Conservation (phyloP, 2,329 filamentous ascomycete genomes). For the Xylaria sp. region DNA sequence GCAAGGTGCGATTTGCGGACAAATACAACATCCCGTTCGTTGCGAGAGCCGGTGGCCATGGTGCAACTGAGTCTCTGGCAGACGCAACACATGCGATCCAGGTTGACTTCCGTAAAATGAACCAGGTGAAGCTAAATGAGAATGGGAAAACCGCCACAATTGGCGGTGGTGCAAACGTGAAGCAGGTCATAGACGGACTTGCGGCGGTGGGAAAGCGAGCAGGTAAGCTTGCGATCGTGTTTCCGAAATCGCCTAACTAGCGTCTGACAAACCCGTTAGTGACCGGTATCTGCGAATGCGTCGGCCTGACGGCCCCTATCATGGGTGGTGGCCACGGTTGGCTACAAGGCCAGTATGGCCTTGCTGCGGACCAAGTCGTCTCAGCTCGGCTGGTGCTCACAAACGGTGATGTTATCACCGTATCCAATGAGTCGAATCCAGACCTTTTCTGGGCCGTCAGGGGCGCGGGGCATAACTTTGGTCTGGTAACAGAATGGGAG, state of each 20-base stretch:
- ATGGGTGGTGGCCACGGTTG: slow-evolving; percentile 57
- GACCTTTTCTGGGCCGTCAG: slow-evolving; percentile 45
- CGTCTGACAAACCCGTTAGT: slow-evolving; percentile 47
- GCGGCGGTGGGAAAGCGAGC: slow-evolving; percentile 47
- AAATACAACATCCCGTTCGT: slow-evolving; percentile 40
- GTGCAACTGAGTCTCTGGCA: slow-evolving; percentile 40
- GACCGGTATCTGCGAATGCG: slow-evolving; percentile 64
- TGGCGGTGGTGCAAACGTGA: slow-evolving; percentile 48
- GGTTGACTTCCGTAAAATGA: slow-evolving; percentile 45
- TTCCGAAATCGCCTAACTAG: neutral
- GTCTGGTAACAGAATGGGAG: slow-evolving; percentile 38
- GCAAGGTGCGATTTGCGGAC: slow-evolving; percentile 39
- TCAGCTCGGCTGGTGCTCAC: slow-evolving; percentile 37
- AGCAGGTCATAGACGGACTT: slow-evolving; percentile 45
- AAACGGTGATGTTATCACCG: slow-evolving; percentile 37
- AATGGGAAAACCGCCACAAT: slow-evolving; percentile 48
- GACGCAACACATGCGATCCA: slow-evolving; percentile 40
- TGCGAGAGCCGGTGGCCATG: slow-evolving; percentile 44
- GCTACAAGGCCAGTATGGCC: slow-evolving; percentile 42
- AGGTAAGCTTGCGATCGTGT: slow-evolving; percentile 27
- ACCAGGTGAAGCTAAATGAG: slow-evolving; percentile 43
- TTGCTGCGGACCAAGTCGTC: slow-evolving; percentile 39
- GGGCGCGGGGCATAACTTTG: slow-evolving; percentile 43
- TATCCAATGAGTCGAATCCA: slow-evolving; percentile 43
- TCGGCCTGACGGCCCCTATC: slow-evolving; percentile 57